Conservation (phyloP, 208 protist genomes). For the Wallacemonas sp. region DNA sequence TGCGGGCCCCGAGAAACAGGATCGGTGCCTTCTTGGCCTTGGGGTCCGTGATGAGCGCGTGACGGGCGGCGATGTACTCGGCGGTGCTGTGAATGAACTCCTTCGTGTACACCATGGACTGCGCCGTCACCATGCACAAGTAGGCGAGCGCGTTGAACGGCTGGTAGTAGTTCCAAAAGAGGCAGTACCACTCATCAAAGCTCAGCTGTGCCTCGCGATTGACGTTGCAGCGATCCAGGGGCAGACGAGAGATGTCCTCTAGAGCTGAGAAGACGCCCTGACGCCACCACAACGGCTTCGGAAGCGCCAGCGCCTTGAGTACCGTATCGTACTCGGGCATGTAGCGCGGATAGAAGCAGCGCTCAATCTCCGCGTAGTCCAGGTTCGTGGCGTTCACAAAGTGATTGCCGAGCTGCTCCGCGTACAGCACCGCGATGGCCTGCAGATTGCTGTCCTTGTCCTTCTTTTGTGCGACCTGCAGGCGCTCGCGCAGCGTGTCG, state of each 20-base stretch:
- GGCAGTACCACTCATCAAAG: constrained; percentile 88
- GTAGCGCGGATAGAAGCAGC: constrained; percentile 84
- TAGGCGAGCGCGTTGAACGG: constrained; percentile 79
- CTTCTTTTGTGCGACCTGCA: constrained; percentile 71
- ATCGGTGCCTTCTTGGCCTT: constrained; percentile 80
- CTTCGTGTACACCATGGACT: constrained; percentile 64
- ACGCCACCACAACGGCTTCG: constrained; percentile 69
- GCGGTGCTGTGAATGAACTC: constrained; percentile 77
- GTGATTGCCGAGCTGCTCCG: constrained; percentile 71
- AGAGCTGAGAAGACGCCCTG: constrained; percentile 68
- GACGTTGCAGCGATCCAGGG: constrained; percentile 72
- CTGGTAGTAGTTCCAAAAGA: constrained; percentile 91
- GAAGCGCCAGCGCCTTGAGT: constrained; percentile 55
- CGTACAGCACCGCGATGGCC: constrained; percentile 85
- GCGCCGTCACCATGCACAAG: constrained; percentile 79
- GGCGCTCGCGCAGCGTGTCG: constrained; percentile 73
- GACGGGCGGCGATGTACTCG: constrained; percentile 77
- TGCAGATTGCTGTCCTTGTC: constrained; percentile 74
- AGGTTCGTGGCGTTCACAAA: constrained; percentile 60
- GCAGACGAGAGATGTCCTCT: constrained; percentile 86
- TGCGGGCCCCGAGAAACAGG: constrained; percentile 74
- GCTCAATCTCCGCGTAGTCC: constrained; percentile 77
- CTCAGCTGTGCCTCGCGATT: constrained; percentile 58
- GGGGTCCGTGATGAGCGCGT: constrained; percentile 60
- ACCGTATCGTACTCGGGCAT: constrained; percentile 54